These are phyloP conservation scores for Ophiostoma sp. DNA, from an alignment of 2,329 filamentous ascomycete genomes.

Conservation along the genomic window DNA sequence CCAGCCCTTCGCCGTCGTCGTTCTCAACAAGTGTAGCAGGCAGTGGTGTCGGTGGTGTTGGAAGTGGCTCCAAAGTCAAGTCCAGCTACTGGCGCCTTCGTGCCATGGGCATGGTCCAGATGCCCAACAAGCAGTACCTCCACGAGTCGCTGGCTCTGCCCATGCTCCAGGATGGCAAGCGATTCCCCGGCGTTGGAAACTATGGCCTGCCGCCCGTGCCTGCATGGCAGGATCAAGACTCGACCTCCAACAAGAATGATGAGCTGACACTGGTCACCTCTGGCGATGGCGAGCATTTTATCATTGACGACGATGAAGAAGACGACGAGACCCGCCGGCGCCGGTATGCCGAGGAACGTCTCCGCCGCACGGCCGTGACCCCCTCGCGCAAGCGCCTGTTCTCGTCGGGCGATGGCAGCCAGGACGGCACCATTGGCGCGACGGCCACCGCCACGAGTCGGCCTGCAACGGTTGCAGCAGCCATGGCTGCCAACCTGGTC, in stretches of 20 bases:
- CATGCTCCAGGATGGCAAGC: constrained; percentile 44
- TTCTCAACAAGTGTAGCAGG: not conserved
- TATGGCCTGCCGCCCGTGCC: constrained; percentile 37
- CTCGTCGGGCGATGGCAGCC: constrained; percentile 4
- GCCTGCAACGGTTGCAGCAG: not conserved
- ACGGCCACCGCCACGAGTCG: not conserved
- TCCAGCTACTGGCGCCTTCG: constrained; percentile 46
- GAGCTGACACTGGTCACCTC: not conserved
- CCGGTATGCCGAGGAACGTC: constrained; percentile 23
- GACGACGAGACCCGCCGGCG: not conserved
- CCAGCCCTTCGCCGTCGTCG: not conserved
- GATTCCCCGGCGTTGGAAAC: constrained; percentile 41
- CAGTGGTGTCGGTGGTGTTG: not conserved
- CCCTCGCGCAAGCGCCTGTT: constrained; percentile 24
- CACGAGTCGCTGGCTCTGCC: constrained; percentile 50
- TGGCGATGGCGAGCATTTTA: not conserved
- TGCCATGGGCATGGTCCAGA: constrained; percentile 44
- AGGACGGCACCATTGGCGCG: constrained; percentile 4
- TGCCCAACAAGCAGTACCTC: constrained; percentile 36
- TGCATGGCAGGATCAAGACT: not conserved
- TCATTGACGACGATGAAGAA: not conserved
- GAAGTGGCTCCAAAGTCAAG: constrained; percentile 15
- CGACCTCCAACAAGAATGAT: not conserved
- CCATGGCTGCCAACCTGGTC: not conserved
- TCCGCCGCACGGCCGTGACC: constrained; percentile 5